Base-by-base conservation (phyloP, 139 green algal species). In the Tetraselmis chui region DNA sequence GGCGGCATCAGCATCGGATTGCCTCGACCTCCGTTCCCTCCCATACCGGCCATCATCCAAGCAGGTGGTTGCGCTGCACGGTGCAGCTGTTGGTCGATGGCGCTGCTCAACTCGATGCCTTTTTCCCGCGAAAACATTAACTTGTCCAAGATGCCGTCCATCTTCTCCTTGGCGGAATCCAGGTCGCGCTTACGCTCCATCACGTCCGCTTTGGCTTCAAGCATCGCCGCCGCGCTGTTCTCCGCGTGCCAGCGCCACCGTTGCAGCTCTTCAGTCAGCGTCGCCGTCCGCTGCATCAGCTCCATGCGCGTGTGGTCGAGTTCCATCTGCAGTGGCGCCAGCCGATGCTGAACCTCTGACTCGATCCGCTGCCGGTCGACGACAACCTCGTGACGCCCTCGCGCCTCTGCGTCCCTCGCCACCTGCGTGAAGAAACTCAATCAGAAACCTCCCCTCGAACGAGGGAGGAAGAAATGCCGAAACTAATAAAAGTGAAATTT, bases 171-270 rank as follows among this genome's bases (percentile, higher is more conserved):
- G 75, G 92, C 94, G 28, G 32, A 30, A 74, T 93, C 91, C 32
- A 95, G 79, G 82, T 95, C 92, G 1, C 82, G 80, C 86, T 93
- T 93, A 59, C 92, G 88, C 81, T 93, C 89, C 83, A 91, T 80
- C 31, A 95, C 89, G 81, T 95, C 89, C 30, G 90, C 89, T 87
- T 93, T 94, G 22, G 91, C 92, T 28, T 95, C 91, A 27, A 92
- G 82, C 0, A 93, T 89, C 23, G 92, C 91, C 27, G 81, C 85
- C 26, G 90, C 85, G 0, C 87, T 91, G 25, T 90, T 31, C 28
- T 90, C 58, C 26, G 92, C 92, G 82, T 93, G 89, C 79, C 90
- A 89, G 79, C 88, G 86, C 92, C 92, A 95, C 58, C 88, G 90
- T 31, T 86, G 83, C 86, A 92, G 87, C 80, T 92, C 86, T 1